Base-by-base conservation (phyloP, 441 rosid genomes). In the Brassica hybrid region DNA sequence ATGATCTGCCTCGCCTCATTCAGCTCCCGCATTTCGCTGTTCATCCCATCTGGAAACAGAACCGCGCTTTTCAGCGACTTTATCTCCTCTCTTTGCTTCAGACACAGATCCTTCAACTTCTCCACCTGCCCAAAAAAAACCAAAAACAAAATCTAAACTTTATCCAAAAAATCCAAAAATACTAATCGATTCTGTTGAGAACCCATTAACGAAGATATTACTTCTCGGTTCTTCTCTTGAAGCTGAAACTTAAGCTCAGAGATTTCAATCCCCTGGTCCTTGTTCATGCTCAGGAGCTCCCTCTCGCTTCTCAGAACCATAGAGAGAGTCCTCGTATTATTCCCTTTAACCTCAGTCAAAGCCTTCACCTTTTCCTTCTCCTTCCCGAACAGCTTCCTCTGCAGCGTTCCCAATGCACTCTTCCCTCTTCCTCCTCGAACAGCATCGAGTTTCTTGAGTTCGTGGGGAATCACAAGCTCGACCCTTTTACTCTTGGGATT, bases 241-340 rank as follows among this genome's bases (percentile, higher is more conserved):
- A 91, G 91, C 83, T 79, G 71, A 69, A 79, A 36, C 73, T 90
- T 90, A 4, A 91, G 85, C 64, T 86, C 79, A 12, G 89, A 66
- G 41, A 95, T 81, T 82, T 93, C 88, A 66, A 66, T 65, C 54
- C 91, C 96, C 67, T 82, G 88, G 56, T 91, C 97, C 84, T 91
- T 91, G 65, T 85, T 95, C 56, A 87, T 80, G 82, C 79, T 81
- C 81, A 91, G 77, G 14, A 93, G 98, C 94, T 91, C 97, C 73
- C 97, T 90, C 78, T 95, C 99, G 67, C 99, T 89, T 78, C 94
- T 84, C 72, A 95, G 75, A 71, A 95, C 95, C 99, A 91, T 93
- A 8, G 95, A 95, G 76, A 95, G 71, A 6, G 96, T 93, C 86
- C 97, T 90, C 8, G 99, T 84, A 58, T 89, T 94, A 58, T 89